A percentile compares a stretch with the other conserved stretches of the same genome.
These are phyloP conservation scores for Aphanomyces stellatus DNA, from an alignment of 352 stramenopile species.

Conservation along the genomic window DNA sequence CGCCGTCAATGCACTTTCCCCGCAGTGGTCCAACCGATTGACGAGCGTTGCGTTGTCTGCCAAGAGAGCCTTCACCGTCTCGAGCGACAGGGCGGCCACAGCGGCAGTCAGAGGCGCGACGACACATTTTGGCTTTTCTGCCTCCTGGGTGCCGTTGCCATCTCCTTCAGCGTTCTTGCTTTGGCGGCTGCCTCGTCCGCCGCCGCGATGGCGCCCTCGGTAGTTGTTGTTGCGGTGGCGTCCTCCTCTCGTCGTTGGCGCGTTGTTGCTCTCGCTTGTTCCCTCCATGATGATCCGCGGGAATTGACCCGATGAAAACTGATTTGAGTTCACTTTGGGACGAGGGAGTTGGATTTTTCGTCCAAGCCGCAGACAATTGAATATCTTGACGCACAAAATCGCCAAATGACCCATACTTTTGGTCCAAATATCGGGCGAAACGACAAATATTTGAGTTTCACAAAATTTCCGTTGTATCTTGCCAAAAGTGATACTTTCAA, in stretches of 20 bases:
- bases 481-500: too few relatives aligned
- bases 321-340: neutral
- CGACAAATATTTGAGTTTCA: too few relatives aligned
- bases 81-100: neutral
- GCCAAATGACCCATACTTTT: too few relatives aligned
- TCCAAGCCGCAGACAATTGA: too few relatives aligned
- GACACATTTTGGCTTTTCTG: neutral
- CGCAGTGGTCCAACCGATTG: neutral
- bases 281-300: neutral
- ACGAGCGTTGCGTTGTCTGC: neutral
- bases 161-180: neutral
- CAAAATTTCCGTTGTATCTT: too few relatives aligned
- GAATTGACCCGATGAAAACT: too few relatives aligned
- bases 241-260: neutral
- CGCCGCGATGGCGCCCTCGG: neutral
- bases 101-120: constrained; percentile 1
- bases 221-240: neutral
- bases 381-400: too few relatives aligned
- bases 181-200: neutral
- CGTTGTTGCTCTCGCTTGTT: neutral
- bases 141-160: neutral
- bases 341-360: too few relatives aligned
- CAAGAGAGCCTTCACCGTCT: neutral
- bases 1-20: constrained; percentile 1
- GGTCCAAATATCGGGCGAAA: too few relatives aligned